These are phyloP conservation scores for Puccinia triticina DNA, from an alignment of 1,284 basidiomycete species.

Conservation along the genomic window DNA sequence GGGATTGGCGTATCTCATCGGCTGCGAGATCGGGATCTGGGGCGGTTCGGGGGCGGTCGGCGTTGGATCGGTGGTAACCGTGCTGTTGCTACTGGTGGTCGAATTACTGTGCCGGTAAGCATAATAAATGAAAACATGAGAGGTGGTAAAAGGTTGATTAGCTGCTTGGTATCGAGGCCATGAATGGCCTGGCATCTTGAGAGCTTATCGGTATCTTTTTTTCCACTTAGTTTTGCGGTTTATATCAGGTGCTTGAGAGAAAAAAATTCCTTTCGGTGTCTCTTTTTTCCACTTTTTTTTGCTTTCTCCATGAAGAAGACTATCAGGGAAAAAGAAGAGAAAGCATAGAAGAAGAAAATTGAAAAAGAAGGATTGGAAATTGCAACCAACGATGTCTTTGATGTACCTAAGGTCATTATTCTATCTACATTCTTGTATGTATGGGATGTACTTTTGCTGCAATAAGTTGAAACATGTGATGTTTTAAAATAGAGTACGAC, in stretches of 20 bases:
- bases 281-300: neutral
- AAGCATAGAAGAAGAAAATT: neutral
- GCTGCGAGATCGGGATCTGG: neutral
- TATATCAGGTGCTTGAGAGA: too few relatives aligned
- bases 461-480: neutral
- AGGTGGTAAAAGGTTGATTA: neutral
- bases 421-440: conserved; percentile 7
- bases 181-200: neutral
- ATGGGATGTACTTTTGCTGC: neutral
- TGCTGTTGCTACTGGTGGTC: neutral
- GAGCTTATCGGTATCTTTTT: neutral
- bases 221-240: too few relatives aligned
- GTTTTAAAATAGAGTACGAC: neutral
- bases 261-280: neutral
- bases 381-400: conserved; percentile 4
- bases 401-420: neutral
- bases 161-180: neutral
- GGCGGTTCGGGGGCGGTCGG: neutral
- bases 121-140: neutral
- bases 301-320: neutral
- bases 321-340: neutral
- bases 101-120: neutral
- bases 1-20: neutral
- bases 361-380: neutral
- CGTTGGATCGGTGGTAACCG: neutral